Conservation (phyloP, 192 early-diverging fungal genomes). For the Coemansia sp. region DNA sequence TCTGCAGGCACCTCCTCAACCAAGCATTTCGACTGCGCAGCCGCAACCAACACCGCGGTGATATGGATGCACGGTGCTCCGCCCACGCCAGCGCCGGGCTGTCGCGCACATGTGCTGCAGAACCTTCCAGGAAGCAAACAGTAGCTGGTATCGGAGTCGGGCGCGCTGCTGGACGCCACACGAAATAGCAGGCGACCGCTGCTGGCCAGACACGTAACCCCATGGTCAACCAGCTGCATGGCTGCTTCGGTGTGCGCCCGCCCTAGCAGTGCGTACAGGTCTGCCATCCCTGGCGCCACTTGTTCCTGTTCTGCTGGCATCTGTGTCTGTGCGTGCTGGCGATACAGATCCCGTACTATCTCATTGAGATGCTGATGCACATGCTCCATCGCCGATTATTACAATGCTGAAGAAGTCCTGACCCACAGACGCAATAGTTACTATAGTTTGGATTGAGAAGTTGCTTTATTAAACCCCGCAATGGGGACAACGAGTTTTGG, state of each 20-base stretch:
- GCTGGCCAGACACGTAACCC: conserved; percentile 40
- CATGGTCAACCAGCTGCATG: conserved; percentile 39
- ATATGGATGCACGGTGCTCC: conserved; percentile 36
- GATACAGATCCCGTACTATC: conserved; percentile 31
- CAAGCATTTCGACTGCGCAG: conserved; percentile 32
- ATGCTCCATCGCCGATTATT: conserved; percentile 28
- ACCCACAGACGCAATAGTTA: no score
- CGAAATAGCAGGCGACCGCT: conserved; percentile 32
- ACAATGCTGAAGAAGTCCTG: not conserved
- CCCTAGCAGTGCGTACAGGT: conserved; percentile 38
- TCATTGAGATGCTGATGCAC: conserved; percentile 40
- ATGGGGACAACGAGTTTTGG: no score
- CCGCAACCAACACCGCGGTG: conserved; percentile 37
- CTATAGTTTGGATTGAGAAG: no score
- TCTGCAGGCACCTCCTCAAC: conserved; percentile 24
- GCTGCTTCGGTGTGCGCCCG: conserved; percentile 26
- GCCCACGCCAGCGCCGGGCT: conserved; percentile 7
- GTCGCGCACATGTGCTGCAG: conserved; percentile 31
- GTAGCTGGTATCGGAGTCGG: conserved; percentile 24
- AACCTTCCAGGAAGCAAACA: conserved; percentile 48
- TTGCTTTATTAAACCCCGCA: no score
- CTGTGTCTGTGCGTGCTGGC: not conserved
- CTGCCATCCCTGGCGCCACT: conserved; percentile 12
- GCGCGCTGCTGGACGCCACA: conserved; percentile 8
- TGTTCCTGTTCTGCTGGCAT: not conserved